Evolutionary conservation across 106 monocot genomes (phyloP), one percentile per base, ranked within the genome.

Genomic region (Triglochin maritima): DNA sequence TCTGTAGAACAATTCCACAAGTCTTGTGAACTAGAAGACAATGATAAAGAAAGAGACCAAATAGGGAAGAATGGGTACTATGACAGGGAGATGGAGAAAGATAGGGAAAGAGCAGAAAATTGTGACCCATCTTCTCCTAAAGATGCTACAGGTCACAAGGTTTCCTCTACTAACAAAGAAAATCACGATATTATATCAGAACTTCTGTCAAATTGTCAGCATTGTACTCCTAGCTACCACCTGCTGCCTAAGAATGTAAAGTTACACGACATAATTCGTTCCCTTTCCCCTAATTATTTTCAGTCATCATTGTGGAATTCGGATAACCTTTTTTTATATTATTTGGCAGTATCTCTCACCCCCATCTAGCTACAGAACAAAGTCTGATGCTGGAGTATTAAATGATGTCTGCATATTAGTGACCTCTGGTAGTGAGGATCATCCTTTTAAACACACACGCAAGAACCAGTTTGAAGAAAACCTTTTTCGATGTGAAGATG

Each of bases 391-490:
- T 12, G 69, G 79, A 5, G 84, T 98, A 48, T 66, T 98, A 55
- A 98, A 98, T 81, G 96, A 98, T 82, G 10, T 69, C 6, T 98
- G 96, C 88, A 91, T 92, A 49, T 98, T 92, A 55, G 92, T 91
- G 71, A 92, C 96, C 50, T 88, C 88, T 11, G 96, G 96, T 50
- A 98, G 92, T 61, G 96, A 98, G 62, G 96, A 98, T 78, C 92
- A 88, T 78, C 88, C 96, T 55, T 92, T 98, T 62, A 98, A 98
- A 72, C 91, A 98, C 78, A 92, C 89, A 88, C 80, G 96, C 6
- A 98, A 92, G 68, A 98, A 98, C 71, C 96, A 88, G 48, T 98
- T 86, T 46, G 96, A 98, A 74, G 96, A 98, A 75, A 98, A 85
- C 69, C 82, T 98, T 17, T 98, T 98, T 82, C 78, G 83, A 80